Evolutionary conservation across 164 flowering plant genomes (phyloP), one percentile per base, ranked within the genome.

Genomic region (Santalum album): DNA sequence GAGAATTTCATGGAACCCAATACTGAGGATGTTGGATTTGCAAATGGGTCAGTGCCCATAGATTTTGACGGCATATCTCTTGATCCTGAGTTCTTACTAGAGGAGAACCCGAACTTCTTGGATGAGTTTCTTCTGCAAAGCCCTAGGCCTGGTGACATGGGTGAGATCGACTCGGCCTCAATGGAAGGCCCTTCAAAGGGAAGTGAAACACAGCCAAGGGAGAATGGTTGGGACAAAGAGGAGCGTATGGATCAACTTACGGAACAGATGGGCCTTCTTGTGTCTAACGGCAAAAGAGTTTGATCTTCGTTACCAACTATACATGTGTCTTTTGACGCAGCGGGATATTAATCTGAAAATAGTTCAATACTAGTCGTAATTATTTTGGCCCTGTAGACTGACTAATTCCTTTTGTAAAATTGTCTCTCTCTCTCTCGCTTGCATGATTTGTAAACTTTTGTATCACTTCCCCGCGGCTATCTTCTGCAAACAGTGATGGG

Each of bases 181-280:
- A 3, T 19, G 23, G 50, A 46, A 19, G 23, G 42, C 20, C 9
- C 17, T 46, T 17, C 5, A 4, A 11, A 19, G 25, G 25, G 42
- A 16, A 15, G 14, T 38, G 42, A 38, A 15, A 16, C 16, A 14
- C 25, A 46, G 23, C 25, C 50, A 10, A 38, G 42, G 17, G 42
- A 38, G 42, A 38, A 38, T 38, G 42, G 42, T 15, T 38, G 42
- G 42, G 14, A 38, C 16, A 38, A 38, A 10, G 50, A 20, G 6
- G 15, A 46, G 23, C 25, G 16, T 23, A 46, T 46, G 50, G 50
- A 46, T 23, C 6, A n/a, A 23, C 50, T 46, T 2, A 46, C 50
- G 21, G 22, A 46, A 19, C 21, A 46, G 50, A 46, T 46, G 50
- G 50, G 50, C 5, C 50, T 46, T 46, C 50, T 38, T 15, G 14